A percentile compares a stretch with the other conserved stretches of the same genome.
These are phyloP conservation scores for Syzygium jambos DNA, from an alignment of 345 rosid species.

Conservation along the genomic window DNA sequence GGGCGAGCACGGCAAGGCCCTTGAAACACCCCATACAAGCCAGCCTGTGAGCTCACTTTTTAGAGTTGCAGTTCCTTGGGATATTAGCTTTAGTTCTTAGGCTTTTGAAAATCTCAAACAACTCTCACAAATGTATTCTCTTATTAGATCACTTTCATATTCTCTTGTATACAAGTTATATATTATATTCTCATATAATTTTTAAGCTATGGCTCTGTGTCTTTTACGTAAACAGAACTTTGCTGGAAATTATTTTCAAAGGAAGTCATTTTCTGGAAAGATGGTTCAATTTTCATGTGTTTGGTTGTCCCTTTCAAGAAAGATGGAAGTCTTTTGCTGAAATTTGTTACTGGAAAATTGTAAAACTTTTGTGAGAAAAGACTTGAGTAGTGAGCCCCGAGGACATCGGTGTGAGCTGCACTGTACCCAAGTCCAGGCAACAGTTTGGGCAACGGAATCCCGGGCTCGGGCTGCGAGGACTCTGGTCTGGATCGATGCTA, in stretches of 20 bases:
- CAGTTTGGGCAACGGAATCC: not conserved
- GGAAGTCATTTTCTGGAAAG: not conserved
- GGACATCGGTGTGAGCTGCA: not conserved
- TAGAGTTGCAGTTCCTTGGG: not conserved
- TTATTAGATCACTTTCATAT: not conserved
- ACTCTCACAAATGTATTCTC: not conserved
- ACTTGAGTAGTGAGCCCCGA: not conserved
- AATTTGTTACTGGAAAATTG: not conserved
- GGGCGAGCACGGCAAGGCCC: not conserved
- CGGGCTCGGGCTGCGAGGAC: not conserved
- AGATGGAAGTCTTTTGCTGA: not conserved
- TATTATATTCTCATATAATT: not conserved
- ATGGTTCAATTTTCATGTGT: not conserved
- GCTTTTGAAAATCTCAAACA: not conserved
- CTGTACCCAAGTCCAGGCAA: not conserved
- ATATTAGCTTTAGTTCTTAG: not conserved
- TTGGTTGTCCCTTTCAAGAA: not conserved
- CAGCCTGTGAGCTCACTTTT: not conserved
- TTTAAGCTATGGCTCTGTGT: not conserved
- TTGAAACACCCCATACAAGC: not conserved
- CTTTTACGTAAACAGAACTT: not conserved
- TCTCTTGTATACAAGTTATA: not conserved
- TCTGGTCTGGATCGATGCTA: not conserved
- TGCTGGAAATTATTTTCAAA: not conserved
- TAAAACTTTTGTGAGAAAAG: not conserved